Base-by-base conservation (phyloP, 2,329 filamentous ascomycete genomes). In the Xylariaceae sp. region DNA sequence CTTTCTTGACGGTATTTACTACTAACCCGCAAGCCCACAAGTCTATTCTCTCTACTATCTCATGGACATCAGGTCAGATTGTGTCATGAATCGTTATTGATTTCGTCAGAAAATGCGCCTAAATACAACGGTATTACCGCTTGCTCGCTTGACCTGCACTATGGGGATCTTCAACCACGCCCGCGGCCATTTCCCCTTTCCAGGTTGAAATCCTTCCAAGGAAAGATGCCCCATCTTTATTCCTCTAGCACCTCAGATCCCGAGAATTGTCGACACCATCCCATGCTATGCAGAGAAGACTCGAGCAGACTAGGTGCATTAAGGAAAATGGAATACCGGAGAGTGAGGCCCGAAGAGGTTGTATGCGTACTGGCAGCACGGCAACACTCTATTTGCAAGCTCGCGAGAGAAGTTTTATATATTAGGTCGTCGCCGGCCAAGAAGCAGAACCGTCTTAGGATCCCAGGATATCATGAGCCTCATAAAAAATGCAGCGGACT, bases 331-430 rank as follows among this genome's bases (percentile, higher is more conserved):
- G 55, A 58, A 64, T 57, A 58, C 47, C 55, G 50, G 53, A 61
- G 61, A 50, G 50, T 58, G 57, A 53, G 50, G 55, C 50, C 60
- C 52, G 45, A 58, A 37, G 52, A 54, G 53, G 42, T 51, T 43
- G 60, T 50, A 59, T 47, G 44, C 39, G 53, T 56, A 48, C 57
- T 60, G 53, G 57, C 47, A 45, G 46, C 51, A 55, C 56, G 61
- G 58, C 57, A 58, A 55, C 49, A 53, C 45, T 55, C 55, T 61
- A 48, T 58, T 58, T 49, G 63, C 58, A 57, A 63, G 59, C 67
- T 67, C 63, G 66, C 64, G 66, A 66, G 63, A 67, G 64, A 65
- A 64, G 51, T 62, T 62, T 64, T 68, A 67, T 69, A 67, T 69
- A 66, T 62, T 63, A 67, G 63, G 66, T 66, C 67, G 64, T 68